Base-by-base conservation (phyloP, 2,329 filamentous ascomycete genomes). In the Apiospora arundinis region DNA sequence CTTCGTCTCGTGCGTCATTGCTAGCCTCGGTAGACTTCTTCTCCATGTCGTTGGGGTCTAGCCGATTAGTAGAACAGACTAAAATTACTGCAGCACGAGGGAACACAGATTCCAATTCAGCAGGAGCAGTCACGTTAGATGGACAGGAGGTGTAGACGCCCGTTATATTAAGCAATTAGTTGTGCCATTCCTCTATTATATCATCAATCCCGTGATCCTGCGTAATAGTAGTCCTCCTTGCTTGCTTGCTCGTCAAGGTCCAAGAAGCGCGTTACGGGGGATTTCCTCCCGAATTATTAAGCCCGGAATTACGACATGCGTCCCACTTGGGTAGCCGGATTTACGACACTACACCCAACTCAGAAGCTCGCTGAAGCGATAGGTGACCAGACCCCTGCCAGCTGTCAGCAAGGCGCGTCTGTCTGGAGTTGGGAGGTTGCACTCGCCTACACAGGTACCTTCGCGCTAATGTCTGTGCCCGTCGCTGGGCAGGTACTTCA, bases 261-360 rank as follows among this genome's bases (percentile, higher is more conserved):
- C 1, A 21, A 16, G 4, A 21, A 16, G 9, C 28, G 28, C 25
- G 28, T 8, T 60, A 60, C 52, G 52, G 52, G 56, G 32, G 18
- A 63, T 63, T n/a, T 23, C 18, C 21, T 12, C 56, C 56, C 56
- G 56, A 40, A 63, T 63, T 63, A 63, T 63, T 63, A 63, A 63
- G 56, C 56, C 56, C 56, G 56, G 56, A 23, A 23, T 63, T 63
- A 40, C 21, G 28, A 7, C 25, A 60, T n/a, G 25, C 52, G 52
- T 18, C 25, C 52, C 52, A 60, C 28, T 32, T 32, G 16, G 16
- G 28, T n/a, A 28, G 1, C 28, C 56, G 56, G 56, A 32, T 23
- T 63, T 63, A 63, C 32, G 16, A 21, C n/a, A 18, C 32, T 40
- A 21, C 56, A 6, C 21, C 21, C 28, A 8, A 8, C 49, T 32